phyloP scores from a whole-genome alignment of 2,329 filamentous ascomycete genomes.

The Lasiodiplodia citricola region DNA sequence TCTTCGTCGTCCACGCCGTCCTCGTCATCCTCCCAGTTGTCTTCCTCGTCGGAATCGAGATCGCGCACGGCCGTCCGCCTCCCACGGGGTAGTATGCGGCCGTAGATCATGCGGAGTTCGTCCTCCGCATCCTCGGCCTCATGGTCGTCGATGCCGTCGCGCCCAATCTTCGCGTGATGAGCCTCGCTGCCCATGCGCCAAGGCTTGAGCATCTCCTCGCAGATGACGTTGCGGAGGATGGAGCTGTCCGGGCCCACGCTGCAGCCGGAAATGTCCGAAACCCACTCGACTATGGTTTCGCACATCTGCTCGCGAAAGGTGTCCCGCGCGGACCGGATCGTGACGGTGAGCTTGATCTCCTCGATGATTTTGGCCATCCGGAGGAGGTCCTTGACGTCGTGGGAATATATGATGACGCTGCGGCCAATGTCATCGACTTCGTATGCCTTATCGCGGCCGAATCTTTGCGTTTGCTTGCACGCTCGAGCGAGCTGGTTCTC shows the following conservation, averaged over 20 bases:
- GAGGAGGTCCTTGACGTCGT: conserved; percentile 74
- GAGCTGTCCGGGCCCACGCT: conserved; percentile 79
- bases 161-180: conserved; percentile 76
- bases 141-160: conserved; percentile 82
- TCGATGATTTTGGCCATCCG: conserved; percentile 85
- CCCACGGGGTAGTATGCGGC: conserved; percentile 37
- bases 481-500: conserved; percentile 87
- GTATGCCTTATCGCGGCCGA: conserved; percentile 76
- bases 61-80: conserved; percentile 34
- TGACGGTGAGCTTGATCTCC: conserved; percentile 94
- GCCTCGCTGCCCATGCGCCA: conserved; percentile 89
- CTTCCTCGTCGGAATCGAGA: conserved; percentile 50
- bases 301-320: conserved; percentile 99
- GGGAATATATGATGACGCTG: conserved; percentile 79
- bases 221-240: conserved; percentile 80
- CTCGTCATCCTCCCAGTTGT: conserved; percentile 54
- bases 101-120: conserved; percentile 44
- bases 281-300: conserved; percentile 95
- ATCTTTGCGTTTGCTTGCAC: conserved; percentile 72
- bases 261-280: conserved; percentile 89
- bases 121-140: conserved; percentile 63
- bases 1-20: conserved; percentile 53
- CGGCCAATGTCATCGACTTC: conserved; percentile 90
- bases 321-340: conserved; percentile 89
- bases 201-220: conserved; percentile 85